Conservation (phyloP, 768 basidiomycete genomes). For the Gloeopeniophorella convolvens region DNA sequence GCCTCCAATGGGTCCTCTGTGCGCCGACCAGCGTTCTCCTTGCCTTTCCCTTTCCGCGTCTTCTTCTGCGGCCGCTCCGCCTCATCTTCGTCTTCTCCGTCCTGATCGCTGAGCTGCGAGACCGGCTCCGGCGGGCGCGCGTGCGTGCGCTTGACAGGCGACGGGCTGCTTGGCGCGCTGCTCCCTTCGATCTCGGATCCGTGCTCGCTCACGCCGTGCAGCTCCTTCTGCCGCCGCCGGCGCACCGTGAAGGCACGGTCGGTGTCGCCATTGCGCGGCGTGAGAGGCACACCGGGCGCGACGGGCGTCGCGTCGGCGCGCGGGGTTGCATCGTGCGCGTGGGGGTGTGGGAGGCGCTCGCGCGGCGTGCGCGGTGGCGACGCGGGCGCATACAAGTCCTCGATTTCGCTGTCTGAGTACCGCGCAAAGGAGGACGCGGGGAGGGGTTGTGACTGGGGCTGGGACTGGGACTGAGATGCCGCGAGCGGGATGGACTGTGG, state of each 20-base stretch:
- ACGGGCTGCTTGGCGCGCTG: slow-evolving; percentile 17
- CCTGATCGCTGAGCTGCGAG: slow-evolving; percentile 7
- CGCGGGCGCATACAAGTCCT: slow-evolving; percentile 19
- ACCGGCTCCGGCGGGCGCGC: slow-evolving; percentile 1
- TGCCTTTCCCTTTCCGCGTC: slow-evolving; percentile 21
- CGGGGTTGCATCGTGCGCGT: neutral
- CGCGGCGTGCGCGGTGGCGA: slow-evolving; percentile 12
- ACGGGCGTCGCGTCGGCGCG: slow-evolving; percentile 3
- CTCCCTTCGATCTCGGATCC: slow-evolving; percentile 8
- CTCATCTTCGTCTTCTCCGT: slow-evolving; percentile 21
- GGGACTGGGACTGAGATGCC: neutral
- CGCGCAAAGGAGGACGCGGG: neutral
- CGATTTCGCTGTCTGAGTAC: slow-evolving; percentile 21
- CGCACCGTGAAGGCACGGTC: slow-evolving; percentile 19
- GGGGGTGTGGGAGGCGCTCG: slow-evolving; percentile 13
- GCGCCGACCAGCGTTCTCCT: slow-evolving; percentile 20
- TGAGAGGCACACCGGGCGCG: slow-evolving; percentile 1
- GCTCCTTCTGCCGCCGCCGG: slow-evolving; percentile 15
- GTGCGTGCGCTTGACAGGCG: slow-evolving; percentile 17
- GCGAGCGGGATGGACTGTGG: neutral
- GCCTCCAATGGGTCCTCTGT: slow-evolving; percentile 5
- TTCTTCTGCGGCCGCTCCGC: slow-evolving; percentile 32
- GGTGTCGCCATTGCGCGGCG: slow-evolving; percentile 16
- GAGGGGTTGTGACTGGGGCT: neutral
- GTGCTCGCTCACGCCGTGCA: slow-evolving; percentile 9